These are phyloP conservation scores for Raddia distichophylla DNA, from an alignment of 176 grass and related monocot species.

Conservation along the genomic window DNA sequence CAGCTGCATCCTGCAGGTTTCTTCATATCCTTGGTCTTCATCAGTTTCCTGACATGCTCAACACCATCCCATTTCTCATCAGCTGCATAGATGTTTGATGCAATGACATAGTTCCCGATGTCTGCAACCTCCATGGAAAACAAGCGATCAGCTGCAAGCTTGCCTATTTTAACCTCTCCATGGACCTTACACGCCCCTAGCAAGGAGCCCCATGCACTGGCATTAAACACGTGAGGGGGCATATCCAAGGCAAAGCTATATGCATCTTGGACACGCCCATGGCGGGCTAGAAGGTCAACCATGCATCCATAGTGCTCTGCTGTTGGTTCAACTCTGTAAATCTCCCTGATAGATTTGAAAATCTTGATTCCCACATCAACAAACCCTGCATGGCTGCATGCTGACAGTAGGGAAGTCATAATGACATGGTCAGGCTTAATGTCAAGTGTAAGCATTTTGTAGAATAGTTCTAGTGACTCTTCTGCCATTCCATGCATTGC, in stretches of 20 bases:
- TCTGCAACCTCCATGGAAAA: conserved; percentile 48
- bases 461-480: conserved; percentile 57
- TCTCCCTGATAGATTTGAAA: conserved; percentile 59
- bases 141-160: conserved; percentile 53
- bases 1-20: conserved; percentile 82
- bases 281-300: conserved; percentile 69
- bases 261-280: conserved; percentile 60
- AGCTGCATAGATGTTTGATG: conserved; percentile 81
- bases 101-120: conserved; percentile 63
- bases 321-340: conserved; percentile 53
- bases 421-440: conserved; percentile 73
- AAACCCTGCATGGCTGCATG: conserved; percentile 71
- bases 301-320: conserved; percentile 68
- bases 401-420: conserved; percentile 69
- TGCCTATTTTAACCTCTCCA: conserved; percentile 52
- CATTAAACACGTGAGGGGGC: conserved; percentile 54
- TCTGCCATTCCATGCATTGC: conserved; percentile 82
- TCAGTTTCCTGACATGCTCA: conserved; percentile 67
- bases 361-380: conserved; percentile 63
- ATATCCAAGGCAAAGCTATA: conserved; percentile 58
- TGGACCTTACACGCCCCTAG: conserved; percentile 68
- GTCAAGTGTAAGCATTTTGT: conserved; percentile 58
- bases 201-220: conserved; percentile 59
- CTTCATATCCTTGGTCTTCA: conserved; percentile 70
- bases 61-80: conserved; percentile 67